A percentile compares a stretch with the other conserved stretches of the same genome.
These are phyloP conservation scores for Pleurotus sapidus DNA, from an alignment of 768 basidiomycete species.

Conservation along the genomic window DNA sequence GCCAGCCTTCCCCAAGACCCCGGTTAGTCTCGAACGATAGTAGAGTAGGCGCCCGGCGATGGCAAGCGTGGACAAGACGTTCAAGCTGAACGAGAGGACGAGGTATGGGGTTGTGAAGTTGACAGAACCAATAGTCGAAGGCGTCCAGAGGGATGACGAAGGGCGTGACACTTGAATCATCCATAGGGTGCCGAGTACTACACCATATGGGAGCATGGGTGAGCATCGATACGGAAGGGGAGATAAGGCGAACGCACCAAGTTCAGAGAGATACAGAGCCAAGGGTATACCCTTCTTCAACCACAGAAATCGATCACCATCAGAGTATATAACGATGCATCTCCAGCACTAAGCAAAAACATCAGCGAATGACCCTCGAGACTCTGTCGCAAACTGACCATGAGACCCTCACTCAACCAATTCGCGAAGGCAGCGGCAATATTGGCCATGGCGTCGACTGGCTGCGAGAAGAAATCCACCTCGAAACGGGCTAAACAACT, in stretches of 20 bases:
- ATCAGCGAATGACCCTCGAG: neutral
- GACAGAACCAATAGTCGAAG: slow-evolving; percentile 9
- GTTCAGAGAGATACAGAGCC: neutral
- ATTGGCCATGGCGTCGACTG: slow-evolving; percentile 11
- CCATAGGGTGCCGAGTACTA: slow-evolving; percentile 9
- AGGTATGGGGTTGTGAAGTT: slow-evolving; percentile 22
- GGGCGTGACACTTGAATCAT: slow-evolving; percentile 10
- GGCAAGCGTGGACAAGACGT: slow-evolving; percentile 28
- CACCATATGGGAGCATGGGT: neutral
- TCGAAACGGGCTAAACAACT: neutral
- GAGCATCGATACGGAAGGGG: neutral
- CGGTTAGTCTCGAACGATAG: slow-evolving; percentile 14
- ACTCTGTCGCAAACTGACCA: slow-evolving; percentile 10
- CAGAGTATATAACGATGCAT: slow-evolving; percentile 11
- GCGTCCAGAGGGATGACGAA: slow-evolving; percentile 9
- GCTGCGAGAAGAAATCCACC: slow-evolving; percentile 7
- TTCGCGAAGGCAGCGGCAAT: slow-evolving; percentile 17
- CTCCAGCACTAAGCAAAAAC: slow-evolving; percentile 8
- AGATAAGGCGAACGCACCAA: slow-evolving; percentile 1
- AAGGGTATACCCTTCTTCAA: slow-evolving; percentile 8
- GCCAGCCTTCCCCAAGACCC: slow-evolving; percentile 18
- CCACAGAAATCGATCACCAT: slow-evolving; percentile 2
- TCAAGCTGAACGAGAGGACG: slow-evolving; percentile 23
- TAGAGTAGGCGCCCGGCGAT: slow-evolving; percentile 25
- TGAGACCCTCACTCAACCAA: slow-evolving; percentile 22